phyloP scores from a whole-genome alignment of 495 filamentous ascomycete species.

The Physcia stellaris region DNA sequence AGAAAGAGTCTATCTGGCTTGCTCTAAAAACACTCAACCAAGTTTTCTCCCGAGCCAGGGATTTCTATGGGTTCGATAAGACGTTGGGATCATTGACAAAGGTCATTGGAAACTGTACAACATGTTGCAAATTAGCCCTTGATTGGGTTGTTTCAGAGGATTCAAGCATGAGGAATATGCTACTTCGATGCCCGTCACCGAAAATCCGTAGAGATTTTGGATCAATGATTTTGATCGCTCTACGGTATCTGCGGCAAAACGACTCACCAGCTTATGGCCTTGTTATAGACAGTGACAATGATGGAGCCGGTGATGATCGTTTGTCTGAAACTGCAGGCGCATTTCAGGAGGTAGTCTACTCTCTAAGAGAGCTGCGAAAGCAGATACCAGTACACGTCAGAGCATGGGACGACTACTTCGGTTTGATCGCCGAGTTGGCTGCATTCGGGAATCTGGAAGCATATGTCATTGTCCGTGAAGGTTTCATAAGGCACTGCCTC shows the following conservation, averaged over 20 bases:
- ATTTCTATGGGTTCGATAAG: slow-evolving; percentile 44
- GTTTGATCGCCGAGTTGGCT: slow-evolving; percentile 46
- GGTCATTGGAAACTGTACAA: slow-evolving; percentile 38
- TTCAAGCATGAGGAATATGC: slow-evolving; percentile 46
- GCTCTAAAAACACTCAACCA: slow-evolving; percentile 66
- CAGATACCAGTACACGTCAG: slow-evolving; percentile 41
- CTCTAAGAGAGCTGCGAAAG: slow-evolving; percentile 37
- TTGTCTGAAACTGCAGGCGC: slow-evolving; percentile 22
- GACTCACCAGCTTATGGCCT: slow-evolving; percentile 28
- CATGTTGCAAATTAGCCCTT: slow-evolving; percentile 44
- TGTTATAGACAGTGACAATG: slow-evolving; percentile 20
- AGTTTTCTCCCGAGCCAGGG: slow-evolving; percentile 60
- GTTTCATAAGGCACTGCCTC: slow-evolving; percentile 42
- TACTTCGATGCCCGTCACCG: slow-evolving; percentile 49
- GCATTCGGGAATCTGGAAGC: slow-evolving; percentile 40
- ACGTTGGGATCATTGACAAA: slow-evolving; percentile 40
- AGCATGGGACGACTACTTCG: slow-evolving; percentile 74
- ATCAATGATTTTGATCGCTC: slow-evolving; percentile 38
- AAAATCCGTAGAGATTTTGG: slow-evolving; percentile 47
- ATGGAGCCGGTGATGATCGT: slow-evolving; percentile 13
- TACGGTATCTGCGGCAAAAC: slow-evolving; percentile 35
- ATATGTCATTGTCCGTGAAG: slow-evolving; percentile 37
- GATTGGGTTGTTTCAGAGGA: slow-evolving; percentile 47
- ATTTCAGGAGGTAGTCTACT: slow-evolving; percentile 41
- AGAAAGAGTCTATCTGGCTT: slow-evolving; percentile 48